Evolutionary conservation across 352 stramenopile species (phyloP), one percentile per base, ranked within the genome.

Genomic region (Globisporangium nagaii): DNA sequence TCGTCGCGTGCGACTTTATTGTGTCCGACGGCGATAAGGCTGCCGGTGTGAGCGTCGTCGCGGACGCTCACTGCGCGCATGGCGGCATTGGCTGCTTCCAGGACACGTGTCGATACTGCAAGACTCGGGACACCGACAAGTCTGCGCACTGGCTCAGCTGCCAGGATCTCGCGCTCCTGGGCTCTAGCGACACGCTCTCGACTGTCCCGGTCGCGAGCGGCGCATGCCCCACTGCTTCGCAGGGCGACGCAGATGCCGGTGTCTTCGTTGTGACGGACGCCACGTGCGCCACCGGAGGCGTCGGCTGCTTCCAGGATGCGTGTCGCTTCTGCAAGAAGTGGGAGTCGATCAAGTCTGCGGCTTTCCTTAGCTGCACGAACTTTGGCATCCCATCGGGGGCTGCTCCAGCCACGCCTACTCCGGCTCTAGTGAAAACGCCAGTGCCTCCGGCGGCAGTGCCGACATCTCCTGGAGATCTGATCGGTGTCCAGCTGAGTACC

Each of bases 281-380:
- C 4, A 35, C 35, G 5, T 72, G 65, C 22, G 25, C 22, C 7
- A 50, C 17, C 2, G 56, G 35, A 2, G 61, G 60, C 0, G 24
- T 73, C 10, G 69, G 69, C 1, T 79, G 69, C 53, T 65, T 73
- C 30, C n/a, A 32, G 7, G 42, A 32, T 12, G 17, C 24, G 2
- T 79, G 70, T 34, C 66, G 70, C 25, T 66, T 62, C 34, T 79
- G 70, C 42, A 66, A 70, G 37, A 66, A 51, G 11, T 54, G 34
- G 13, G 46, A 66, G 11, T 67, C 64, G 42, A 10, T 2, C 12
- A 45, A 27, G 8, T 45, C 56, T 4, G 66, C 60, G 25, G 35
- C 34, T 5, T 62, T 56, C 11, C 48, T 69, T 1, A 40, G 27
- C 15, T 66, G 58, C 31, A 50, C 45, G 19, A 37, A 19, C 9